Evolutionary conservation across 352 stramenopile genomes (phyloP).

Genomic region (Globisporangium spinosum): DNA sequence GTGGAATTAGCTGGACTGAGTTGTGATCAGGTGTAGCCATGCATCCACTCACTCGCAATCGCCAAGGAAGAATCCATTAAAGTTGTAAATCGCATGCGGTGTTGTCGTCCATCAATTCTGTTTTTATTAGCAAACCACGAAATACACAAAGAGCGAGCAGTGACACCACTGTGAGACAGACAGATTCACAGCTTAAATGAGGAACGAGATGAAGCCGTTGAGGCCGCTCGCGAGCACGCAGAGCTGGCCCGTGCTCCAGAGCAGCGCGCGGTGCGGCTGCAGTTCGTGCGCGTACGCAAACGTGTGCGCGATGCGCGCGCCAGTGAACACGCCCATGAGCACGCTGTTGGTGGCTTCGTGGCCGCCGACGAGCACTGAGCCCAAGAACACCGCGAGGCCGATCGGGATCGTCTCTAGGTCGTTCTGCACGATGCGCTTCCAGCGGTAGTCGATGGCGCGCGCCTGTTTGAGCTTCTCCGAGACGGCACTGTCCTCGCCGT

Average conservation of each 20-base stretch:
- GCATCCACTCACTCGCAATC: too few species aligned
- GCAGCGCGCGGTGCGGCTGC: constrained; percentile 33
- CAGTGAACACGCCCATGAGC: constrained; percentile 38
- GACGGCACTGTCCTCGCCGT: constrained; percentile 28
- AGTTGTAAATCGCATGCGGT: too few species aligned
- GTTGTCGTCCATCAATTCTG: too few species aligned
- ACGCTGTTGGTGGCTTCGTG: constrained; percentile 41
- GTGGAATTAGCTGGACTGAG: neutral
- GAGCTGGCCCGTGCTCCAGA: constrained; percentile 34
- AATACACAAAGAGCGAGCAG: neutral
- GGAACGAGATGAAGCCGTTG: constrained; percentile 37
- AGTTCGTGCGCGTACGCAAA: constrained; percentile 42
- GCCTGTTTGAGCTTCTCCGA: constrained; percentile 31
- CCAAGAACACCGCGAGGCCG: constrained; percentile 36
- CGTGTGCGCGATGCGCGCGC: constrained; percentile 35
- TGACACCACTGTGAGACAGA: neutral
- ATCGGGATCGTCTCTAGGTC: constrained; percentile 47
- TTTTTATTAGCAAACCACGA: too few species aligned
- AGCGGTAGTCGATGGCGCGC: constrained; percentile 31
- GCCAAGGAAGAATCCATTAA: too few species aligned
- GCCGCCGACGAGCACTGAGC: constrained; percentile 37
- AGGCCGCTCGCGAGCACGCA: constrained; percentile 34
- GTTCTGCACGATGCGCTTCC: constrained; percentile 43
- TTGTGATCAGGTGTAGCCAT: neutral
- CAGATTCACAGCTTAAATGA: constrained; percentile 6